These are phyloP conservation scores for Ustilago trichophora DNA, from an alignment of 1,284 basidiomycete species.

Conservation along the genomic window DNA sequence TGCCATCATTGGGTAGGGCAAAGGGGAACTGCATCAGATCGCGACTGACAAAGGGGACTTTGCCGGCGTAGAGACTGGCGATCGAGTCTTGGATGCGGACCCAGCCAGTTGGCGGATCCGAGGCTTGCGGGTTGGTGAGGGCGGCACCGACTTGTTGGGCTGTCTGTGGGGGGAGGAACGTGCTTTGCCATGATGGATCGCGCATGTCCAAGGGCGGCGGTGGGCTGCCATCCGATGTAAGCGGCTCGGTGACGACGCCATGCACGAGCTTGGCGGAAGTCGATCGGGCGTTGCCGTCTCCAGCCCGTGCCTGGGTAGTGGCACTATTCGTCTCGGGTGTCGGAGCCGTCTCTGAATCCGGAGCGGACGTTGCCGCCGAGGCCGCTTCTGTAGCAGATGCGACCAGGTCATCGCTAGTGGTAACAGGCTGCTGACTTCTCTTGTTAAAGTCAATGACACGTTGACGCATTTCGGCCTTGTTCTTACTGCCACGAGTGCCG, in stretches of 20 bases:
- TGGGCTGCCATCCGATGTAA: slow-evolving; percentile 9
- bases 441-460: slow-evolving; percentile 30
- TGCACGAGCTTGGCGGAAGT: slow-evolving; percentile 39
- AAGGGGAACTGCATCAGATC: slow-evolving; percentile 65
- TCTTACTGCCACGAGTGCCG: slow-evolving; percentile 46
- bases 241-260: slow-evolving; percentile 48
- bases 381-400: neutral
- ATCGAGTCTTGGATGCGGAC: slow-evolving; percentile 41
- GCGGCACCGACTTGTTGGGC: slow-evolving; percentile 3
- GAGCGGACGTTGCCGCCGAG: too few species aligned
- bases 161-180: slow-evolving; percentile 4
- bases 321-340: too few species aligned
- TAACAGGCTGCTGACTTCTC: neutral
- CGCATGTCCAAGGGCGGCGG: slow-evolving; percentile 30
- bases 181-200: slow-evolving; percentile 53
- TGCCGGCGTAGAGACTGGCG: slow-evolving; percentile 61
- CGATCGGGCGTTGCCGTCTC: too few species aligned
- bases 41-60: slow-evolving; percentile 61
- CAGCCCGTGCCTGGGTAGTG: too few species aligned
- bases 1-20: slow-evolving; percentile 54
- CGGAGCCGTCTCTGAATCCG: too few species aligned
- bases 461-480: slow-evolving; percentile 54
- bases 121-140: neutral
- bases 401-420: neutral
- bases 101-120: slow-evolving; percentile 33